Conservation (phyloP, 768 basidiomycete species). For the Hortiboletus flavorubellus region DNA sequence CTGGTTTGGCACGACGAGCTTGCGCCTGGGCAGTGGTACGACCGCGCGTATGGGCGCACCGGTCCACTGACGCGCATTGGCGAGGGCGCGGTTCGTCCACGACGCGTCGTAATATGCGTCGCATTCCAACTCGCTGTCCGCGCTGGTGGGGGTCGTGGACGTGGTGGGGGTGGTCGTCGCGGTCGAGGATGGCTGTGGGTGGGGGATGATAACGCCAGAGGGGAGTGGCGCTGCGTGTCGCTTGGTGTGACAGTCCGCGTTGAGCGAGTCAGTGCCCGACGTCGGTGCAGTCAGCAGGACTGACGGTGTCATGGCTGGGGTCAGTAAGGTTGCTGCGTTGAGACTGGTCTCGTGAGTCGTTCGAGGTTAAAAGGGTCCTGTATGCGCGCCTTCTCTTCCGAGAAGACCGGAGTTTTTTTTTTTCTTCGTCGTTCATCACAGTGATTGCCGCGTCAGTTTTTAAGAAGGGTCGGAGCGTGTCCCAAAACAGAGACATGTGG, state of each 20-base stretch:
- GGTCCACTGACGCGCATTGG: constrained; percentile 8
- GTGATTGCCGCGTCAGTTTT: background rate
- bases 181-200: background rate
- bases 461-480: background rate
- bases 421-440: constrained; percentile 1
- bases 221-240: background rate
- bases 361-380: background rate
- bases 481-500: constrained; percentile 2
- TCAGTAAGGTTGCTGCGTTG: too few species aligned
- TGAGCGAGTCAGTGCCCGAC: background rate
- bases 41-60: constrained; percentile 25
- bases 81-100: background rate
- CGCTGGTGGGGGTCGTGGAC: background rate
- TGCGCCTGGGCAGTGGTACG: constrained; percentile 19
- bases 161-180: background rate
- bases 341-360: too few species aligned
- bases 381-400: background rate
- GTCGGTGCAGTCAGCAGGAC: constrained; percentile 5
- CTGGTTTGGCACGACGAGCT: background rate
- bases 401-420: background rate
- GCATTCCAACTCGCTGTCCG: background rate
- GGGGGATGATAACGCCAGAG: background rate
- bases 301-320: constrained; percentile 7
- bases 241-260: background rate
- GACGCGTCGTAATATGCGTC: constrained; percentile 2